Base-by-base conservation (phyloP, 306 rosid species). In the Cicer arietinum region DNA sequence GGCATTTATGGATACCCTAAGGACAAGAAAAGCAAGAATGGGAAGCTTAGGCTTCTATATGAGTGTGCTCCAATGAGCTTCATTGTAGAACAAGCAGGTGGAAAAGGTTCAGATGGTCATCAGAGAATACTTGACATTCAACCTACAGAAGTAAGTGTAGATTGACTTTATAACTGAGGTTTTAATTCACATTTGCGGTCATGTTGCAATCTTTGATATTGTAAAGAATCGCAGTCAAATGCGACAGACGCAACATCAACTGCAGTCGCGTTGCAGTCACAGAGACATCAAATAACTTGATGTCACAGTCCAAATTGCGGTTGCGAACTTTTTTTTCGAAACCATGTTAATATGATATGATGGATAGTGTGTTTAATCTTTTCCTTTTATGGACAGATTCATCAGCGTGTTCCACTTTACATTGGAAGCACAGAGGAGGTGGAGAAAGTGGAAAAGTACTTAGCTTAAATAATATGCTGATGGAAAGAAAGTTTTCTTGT, bases 21-120 rank as follows among this genome's bases (percentile, higher is more conserved):
- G 30, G 98, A 95, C 85, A 86, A 83, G 87, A 95, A 95, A 79
- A 95, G 98, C 86, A 92, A 89, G 88, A 92, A 95, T 85, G 99
- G 99, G 76, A 95, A 95, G 85, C 93, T 95, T 4, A 89, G 99
- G 88, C 89, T 95, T 1, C 59, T 95, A 8, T 95, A 95, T 79
- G 99, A 95, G 77, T 95, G 99, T 67, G 99, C 99, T 60, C 99
- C 99, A 4, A 95, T 95, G 99, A 95, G 99, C 70, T 95, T 89
- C 69, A 90, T 95, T 25, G 99, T 85, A 46, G 99, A 95, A 85
- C 98, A 95, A 51, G 99, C 99, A 42, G 99, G 99, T 2, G 99
- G 99, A 46, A 95, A 95, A 83, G 99, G 98, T 46, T 92, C 98
- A 10, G 99, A 95, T 77, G 98, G 99, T 11, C 80, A 83, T 69